A percentile compares a stretch with the other conserved stretches of the same genome.
Evolutionary conservation across 805 yeast species (phyloP).

Genomic region (Cyberlindnera euphorbiae): DNA sequence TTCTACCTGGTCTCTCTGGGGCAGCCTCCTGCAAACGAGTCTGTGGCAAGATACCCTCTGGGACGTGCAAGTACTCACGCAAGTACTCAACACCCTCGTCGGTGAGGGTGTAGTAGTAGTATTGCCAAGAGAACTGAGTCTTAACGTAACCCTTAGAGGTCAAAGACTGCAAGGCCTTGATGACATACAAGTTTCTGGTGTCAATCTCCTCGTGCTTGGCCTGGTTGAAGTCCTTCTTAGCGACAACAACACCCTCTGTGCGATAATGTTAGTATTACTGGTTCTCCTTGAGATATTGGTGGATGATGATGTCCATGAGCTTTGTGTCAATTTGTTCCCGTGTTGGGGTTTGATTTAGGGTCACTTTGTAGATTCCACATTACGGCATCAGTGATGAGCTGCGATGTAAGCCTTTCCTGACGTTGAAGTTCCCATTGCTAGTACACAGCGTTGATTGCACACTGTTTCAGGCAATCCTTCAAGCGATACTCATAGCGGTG

Average conservation of each 20-base stretch:
- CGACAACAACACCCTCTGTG: slow-evolving; percentile 98
- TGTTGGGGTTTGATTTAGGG: too few relatives aligned
- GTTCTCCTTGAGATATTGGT: too few relatives aligned
- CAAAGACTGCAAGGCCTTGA: slow-evolving; percentile 99
- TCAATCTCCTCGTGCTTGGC: slow-evolving; percentile 97
- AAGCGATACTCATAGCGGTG: too few relatives aligned
- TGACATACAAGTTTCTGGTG: slow-evolving; percentile 95
- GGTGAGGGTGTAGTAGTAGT: slow-evolving; percentile 99
- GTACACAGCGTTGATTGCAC: too few relatives aligned
- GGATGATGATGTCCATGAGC: too few relatives aligned
- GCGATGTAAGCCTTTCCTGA: too few relatives aligned
- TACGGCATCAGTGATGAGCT: too few relatives aligned
- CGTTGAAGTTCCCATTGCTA: too few relatives aligned
- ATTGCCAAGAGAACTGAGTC: slow-evolving; percentile 99
- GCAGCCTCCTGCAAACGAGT: slow-evolving; percentile 95
- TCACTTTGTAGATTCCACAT: too few relatives aligned
- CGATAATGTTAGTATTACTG: slow-evolving; percentile 34
- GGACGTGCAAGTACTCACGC: slow-evolving; percentile 97
- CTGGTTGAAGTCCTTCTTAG: slow-evolving; percentile 98
- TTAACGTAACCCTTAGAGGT: slow-evolving; percentile 98
- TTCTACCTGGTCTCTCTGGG: slow-evolving; percentile 67
- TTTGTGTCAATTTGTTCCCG: too few relatives aligned
- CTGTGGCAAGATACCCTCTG: slow-evolving; percentile 97
- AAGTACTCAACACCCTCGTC: slow-evolving; percentile 99
- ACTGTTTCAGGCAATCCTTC: too few relatives aligned